These are phyloP conservation scores for Brasenia schreberi DNA, from an alignment of 164 flowering plant species.

Conservation along the genomic window DNA sequence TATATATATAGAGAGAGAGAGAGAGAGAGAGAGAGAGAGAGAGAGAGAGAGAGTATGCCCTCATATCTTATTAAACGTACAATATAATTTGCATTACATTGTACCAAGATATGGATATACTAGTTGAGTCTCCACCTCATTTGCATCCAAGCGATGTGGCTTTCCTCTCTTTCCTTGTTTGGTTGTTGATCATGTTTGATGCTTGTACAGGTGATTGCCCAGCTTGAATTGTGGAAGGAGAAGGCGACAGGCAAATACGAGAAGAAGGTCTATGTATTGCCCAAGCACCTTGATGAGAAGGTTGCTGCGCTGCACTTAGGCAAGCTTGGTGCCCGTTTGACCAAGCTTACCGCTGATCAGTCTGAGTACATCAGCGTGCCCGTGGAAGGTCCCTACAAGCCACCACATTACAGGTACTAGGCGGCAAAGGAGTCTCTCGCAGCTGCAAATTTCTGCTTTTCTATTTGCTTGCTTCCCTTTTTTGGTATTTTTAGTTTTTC, in stretches of 20 bases:
- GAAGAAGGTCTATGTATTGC: constrained; percentile 18
- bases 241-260: constrained; percentile 13
- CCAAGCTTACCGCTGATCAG: constrained; percentile 14
- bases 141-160: too few species aligned
- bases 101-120: too few species aligned
- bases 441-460: not conserved
- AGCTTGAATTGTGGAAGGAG: constrained; percentile 20
- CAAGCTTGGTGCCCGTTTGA: constrained; percentile 15
- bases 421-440: not conserved
- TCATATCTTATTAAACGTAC: not conserved
- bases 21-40: too few species aligned
- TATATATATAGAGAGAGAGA: too few species aligned
- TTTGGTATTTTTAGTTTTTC: too few species aligned
- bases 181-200: too few species aligned
- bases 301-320: constrained; percentile 17
- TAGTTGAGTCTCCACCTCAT: too few species aligned
- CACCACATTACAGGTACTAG: constrained; percentile 16
- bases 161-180: too few species aligned
- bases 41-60: too few species aligned
- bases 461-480: not conserved
- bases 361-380: constrained; percentile 14
- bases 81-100: too few species aligned
- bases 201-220: constrained; percentile 14
- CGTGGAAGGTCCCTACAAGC: constrained; percentile 17
- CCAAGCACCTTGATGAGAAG: constrained; percentile 19